Evolutionary conservation across 768 basidiomycete genomes (phyloP).

Genomic region (Butyriboletus loyo): DNA sequence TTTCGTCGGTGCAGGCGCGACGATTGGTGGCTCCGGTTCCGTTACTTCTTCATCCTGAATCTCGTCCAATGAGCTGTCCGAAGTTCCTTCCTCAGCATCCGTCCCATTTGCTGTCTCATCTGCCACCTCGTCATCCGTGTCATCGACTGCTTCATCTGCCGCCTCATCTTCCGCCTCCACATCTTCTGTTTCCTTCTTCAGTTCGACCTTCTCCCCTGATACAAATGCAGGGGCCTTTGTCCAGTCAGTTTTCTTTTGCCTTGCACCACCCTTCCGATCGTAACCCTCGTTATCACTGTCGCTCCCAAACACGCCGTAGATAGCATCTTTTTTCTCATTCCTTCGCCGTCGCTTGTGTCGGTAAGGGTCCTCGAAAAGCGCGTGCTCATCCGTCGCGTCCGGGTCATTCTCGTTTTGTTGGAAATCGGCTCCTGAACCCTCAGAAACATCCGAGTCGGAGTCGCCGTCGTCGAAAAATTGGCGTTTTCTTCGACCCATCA

Average conservation of each 20-base stretch:
- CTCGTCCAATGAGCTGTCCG: slow-evolving; percentile 34
- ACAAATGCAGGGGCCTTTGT: slow-evolving; percentile 77
- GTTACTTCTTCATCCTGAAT: slow-evolving; percentile 36
- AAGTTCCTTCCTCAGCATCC: slow-evolving; percentile 32
- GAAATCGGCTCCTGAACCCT: slow-evolving; percentile 51
- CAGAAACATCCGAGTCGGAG: slow-evolving; percentile 71
- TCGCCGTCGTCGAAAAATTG: slow-evolving; percentile 69
- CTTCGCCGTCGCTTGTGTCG: slow-evolving; percentile 62
- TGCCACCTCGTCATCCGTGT: slow-evolving; percentile 37
- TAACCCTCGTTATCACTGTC: slow-evolving; percentile 64
- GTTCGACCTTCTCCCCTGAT: slow-evolving; percentile 45
- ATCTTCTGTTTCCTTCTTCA: slow-evolving; percentile 42
- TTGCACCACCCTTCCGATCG: slow-evolving; percentile 22
- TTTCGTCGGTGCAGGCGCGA: slow-evolving; percentile 18
- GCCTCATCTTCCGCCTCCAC: slow-evolving; percentile 34
- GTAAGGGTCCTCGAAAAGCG: slow-evolving; percentile 76
- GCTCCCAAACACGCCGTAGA: slow-evolving; percentile 75
- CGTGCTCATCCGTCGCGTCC: slow-evolving; percentile 68
- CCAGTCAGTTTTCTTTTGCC: slow-evolving; percentile 56
- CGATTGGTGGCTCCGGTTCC: slow-evolving; percentile 29
- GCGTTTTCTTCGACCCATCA: slow-evolving; percentile 77
- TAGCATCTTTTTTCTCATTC: slow-evolving; percentile 65
- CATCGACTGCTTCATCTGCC: slow-evolving; percentile 36
- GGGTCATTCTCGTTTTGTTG: slow-evolving; percentile 51
- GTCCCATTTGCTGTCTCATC: slow-evolving; percentile 34